Percentiles rank a stretch among this genome's conserved stretches.
Evolutionary conservation across 768 basidiomycete species (phyloP).

Genomic region (Auricularia cornea): DNA sequence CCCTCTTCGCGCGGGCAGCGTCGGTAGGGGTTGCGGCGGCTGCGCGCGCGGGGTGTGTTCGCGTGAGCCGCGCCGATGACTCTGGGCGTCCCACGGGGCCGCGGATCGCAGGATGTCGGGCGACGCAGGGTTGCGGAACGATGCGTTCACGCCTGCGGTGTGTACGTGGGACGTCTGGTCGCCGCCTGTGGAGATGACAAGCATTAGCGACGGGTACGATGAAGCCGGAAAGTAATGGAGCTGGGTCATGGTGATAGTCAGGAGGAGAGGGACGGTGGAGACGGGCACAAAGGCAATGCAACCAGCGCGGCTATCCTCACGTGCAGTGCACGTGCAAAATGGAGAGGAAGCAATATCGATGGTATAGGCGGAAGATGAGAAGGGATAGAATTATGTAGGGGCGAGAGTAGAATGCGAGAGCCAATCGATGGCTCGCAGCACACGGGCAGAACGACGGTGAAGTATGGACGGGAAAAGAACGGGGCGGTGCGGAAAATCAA

Average conservation of each 20-base stretch:
- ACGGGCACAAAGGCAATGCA: not conserved
- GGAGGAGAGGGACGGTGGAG: not conserved
- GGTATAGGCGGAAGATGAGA: too few relatives aligned
- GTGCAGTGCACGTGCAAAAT: too few relatives aligned
- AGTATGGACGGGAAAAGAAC: too few relatives aligned
- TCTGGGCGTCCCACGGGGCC: not conserved
- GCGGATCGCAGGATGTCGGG: slow-evolving; percentile 5
- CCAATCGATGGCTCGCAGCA: too few relatives aligned
- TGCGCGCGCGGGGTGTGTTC: not conserved
- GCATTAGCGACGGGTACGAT: not conserved
- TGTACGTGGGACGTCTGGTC: not conserved
- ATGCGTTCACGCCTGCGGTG: not conserved
- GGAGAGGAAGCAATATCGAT: too few relatives aligned
- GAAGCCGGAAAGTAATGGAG: not conserved
- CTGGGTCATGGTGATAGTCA: not conserved
- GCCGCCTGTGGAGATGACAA: not conserved
- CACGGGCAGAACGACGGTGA: too few relatives aligned
- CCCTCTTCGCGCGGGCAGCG: not conserved
- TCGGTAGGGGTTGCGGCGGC: not conserved
- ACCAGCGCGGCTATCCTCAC: too few relatives aligned
- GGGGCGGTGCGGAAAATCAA: too few relatives aligned
- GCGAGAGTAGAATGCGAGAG: too few relatives aligned
- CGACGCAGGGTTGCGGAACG: slow-evolving; percentile 9
- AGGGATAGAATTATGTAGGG: too few relatives aligned
- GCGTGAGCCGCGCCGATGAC: not conserved